phyloP scores from a whole-genome alignment of 495 filamentous ascomycete genomes.

The Podospora conica region DNA sequence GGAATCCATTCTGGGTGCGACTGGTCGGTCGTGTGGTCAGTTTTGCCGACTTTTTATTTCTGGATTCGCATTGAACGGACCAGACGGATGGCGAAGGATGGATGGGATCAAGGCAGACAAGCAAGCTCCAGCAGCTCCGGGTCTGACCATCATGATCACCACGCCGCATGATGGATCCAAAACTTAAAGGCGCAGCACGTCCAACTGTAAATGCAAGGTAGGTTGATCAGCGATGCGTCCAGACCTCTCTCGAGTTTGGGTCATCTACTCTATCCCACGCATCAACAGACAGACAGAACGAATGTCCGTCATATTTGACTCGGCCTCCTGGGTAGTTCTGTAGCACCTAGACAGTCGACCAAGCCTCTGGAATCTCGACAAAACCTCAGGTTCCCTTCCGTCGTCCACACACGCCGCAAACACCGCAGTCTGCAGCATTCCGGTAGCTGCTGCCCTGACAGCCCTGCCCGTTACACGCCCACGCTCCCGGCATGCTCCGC shows the following conservation, averaged over 20 bases:
- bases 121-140: neutral
- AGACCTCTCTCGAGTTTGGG: neutral
- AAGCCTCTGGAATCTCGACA: neutral
- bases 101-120: neutral
- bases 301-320: neutral
- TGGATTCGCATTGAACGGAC: neutral
- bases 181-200: neutral
- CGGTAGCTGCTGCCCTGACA: conserved; percentile 52
- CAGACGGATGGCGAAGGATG: neutral
- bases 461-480: conserved; percentile 51
- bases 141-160: neutral
- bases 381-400: conserved; percentile 18
- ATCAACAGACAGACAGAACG: neutral
- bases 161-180: neutral
- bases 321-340: neutral
- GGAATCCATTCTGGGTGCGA: neutral
- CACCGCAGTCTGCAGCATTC: conserved; percentile 58
- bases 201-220: neutral
- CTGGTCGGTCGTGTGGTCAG: neutral
- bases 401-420: conserved; percentile 61
- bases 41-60: neutral
- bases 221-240: neutral
- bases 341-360: neutral
- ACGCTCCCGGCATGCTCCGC: conserved; percentile 42
- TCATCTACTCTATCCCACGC: neutral